phyloP scores from a whole-genome alignment of 352 stramenopile genomes.

The Pythium sukuiense region DNA sequence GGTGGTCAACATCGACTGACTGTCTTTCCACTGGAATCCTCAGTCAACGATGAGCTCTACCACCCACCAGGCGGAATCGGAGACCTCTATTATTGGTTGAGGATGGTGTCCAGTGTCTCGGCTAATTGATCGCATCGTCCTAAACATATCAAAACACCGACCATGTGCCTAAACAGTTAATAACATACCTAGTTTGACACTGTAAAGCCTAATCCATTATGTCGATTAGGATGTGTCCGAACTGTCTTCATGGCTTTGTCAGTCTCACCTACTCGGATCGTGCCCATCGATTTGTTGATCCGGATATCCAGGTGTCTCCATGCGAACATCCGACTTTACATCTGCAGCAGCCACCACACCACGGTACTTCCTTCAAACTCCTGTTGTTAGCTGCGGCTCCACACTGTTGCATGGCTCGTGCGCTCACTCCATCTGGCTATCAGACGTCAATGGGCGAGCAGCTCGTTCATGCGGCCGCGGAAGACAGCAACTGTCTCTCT shows the following conservation, averaged over 20 bases:
- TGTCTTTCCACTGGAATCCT: background rate
- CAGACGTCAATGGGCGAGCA: background rate
- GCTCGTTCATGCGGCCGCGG: background rate
- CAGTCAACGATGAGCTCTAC: background rate
- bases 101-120: background rate
- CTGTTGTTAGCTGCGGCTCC: background rate
- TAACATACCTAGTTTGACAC: background rate
- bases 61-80: background rate
- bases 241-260: background rate
- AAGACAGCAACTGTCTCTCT: constrained; percentile 5
- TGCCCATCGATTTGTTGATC: background rate
- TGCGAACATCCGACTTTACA: background rate
- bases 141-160: background rate
- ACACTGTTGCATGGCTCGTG: background rate
- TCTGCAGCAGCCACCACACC: background rate
- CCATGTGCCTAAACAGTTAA: background rate
- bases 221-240: background rate
- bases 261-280: background rate
- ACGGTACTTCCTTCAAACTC: background rate
- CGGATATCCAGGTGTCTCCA: background rate
- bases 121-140: background rate
- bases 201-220: background rate
- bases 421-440: background rate
- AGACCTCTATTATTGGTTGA: background rate
- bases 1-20: background rate